These are phyloP conservation scores for Wickerhamiella allomyrinae DNA, from an alignment of 805 yeast genomes.

Conservation along the genomic window DNA sequence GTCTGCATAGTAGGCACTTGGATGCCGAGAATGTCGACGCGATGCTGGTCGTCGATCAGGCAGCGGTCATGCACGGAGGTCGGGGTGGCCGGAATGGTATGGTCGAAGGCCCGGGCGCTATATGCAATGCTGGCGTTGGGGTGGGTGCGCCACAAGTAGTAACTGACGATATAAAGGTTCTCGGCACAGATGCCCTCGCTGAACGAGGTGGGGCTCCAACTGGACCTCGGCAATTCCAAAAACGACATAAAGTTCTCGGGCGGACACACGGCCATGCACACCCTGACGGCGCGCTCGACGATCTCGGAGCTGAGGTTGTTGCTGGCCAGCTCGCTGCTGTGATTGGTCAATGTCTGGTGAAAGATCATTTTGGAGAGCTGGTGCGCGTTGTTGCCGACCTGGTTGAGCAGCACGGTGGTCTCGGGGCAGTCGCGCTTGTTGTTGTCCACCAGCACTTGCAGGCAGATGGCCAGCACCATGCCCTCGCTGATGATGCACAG, in stretches of 20 bases:
- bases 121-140: not conserved
- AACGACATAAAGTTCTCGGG: not conserved
- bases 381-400: not conserved
- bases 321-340: not conserved
- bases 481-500: slow-evolving; percentile 1
- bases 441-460: not conserved
- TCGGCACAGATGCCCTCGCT: not conserved
- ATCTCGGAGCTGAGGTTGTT: not conserved
- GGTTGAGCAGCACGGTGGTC: not conserved
- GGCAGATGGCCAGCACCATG: slow-evolving; percentile 2
- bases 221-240: not conserved
- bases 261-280: not conserved
- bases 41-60: slow-evolving; percentile 1
- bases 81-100: not conserved
- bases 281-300: not conserved
- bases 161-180: not conserved
- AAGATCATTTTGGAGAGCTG: not conserved
- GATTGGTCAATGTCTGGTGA: not conserved
- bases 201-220: not conserved
- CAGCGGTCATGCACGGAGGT: not conserved
- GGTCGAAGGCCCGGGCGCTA: not conserved
- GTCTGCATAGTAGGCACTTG: not conserved
- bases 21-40: not conserved
- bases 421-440: not conserved
- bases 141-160: slow-evolving; percentile 1